A percentile compares a stretch with the other conserved stretches of the same genome.
phyloP scores from a whole-genome alignment of 108 stramenopile genomes.

The Cyclostephanos invisitatus region DNA sequence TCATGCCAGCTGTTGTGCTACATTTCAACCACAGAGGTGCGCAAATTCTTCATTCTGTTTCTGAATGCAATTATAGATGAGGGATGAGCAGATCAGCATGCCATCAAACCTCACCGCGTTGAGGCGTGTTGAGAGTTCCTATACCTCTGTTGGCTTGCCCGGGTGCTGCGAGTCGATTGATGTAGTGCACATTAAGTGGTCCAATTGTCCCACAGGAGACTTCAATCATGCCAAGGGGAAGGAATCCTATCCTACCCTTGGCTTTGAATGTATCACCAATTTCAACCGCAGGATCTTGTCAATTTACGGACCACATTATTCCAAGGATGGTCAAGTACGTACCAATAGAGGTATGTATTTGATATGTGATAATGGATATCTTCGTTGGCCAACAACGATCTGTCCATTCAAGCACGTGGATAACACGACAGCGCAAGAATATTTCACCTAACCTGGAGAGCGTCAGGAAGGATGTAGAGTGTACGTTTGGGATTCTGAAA shows the following conservation, averaged over 20 bases:
- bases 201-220: slow-evolving; percentile 37
- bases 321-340: no score
- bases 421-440: background rate
- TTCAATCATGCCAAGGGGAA: slow-evolving; percentile 23
- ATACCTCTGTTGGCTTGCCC: slow-evolving; percentile 20
- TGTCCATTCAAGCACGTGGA: slow-evolving; percentile 27
- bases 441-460: slow-evolving; percentile 38
- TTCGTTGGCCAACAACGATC: slow-evolving; percentile 43
- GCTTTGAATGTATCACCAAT: slow-evolving; percentile 29
- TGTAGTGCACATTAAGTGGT: slow-evolving; percentile 45
- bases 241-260: slow-evolving; percentile 34
- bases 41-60: no score
- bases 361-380: slow-evolving; percentile 4
- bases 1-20: no score
- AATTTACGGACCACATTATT: slow-evolving; percentile 3
- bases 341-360: no score
- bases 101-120: slow-evolving; percentile 1
- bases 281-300: slow-evolving; percentile 3
- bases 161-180: slow-evolving; percentile 41
- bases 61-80: no score
- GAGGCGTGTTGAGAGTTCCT: slow-evolving; percentile 4
- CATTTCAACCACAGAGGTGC: no score
- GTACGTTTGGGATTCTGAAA: slow-evolving; percentile 32
- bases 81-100: slow-evolving; percentile 8
- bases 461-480: slow-evolving; percentile 60